These are phyloP conservation scores for Spizellomyces sp. DNA, from an alignment of 192 early-diverging fungal genomes.

Conservation along the genomic window DNA sequence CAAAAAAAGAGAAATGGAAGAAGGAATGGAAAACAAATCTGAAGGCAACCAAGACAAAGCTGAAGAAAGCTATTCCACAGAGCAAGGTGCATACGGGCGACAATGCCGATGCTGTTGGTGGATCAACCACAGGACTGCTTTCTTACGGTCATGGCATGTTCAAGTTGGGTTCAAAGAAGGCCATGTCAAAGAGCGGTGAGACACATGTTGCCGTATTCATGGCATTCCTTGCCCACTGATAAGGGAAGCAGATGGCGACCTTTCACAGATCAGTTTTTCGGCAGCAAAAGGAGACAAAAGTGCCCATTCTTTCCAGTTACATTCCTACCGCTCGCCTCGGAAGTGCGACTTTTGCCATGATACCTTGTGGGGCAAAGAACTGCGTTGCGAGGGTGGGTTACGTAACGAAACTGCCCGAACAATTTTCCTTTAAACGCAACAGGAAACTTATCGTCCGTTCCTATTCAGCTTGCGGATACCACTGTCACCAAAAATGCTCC, in stretches of 20 bases:
- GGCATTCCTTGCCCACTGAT: neutral
- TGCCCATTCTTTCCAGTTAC: slow-evolving; percentile 34
- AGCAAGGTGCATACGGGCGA: neutral
- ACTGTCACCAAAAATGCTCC: slow-evolving; percentile 42
- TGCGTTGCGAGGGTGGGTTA: slow-evolving; percentile 37
- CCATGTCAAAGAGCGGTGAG: slow-evolving; percentile 19
- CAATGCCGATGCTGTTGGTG: neutral
- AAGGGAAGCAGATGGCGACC: neutral
- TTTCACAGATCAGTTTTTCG: neutral
- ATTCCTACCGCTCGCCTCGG: slow-evolving; percentile 38
- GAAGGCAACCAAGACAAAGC: slow-evolving; percentile 16
- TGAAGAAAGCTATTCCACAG: slow-evolving; percentile 24
- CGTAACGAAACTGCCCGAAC: neutral
- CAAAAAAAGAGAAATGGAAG: slow-evolving; percentile 14
- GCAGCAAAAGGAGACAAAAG: slow-evolving; percentile 1
- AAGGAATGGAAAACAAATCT: slow-evolving; percentile 27
- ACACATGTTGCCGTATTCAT: neutral
- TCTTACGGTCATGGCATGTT: slow-evolving; percentile 5
- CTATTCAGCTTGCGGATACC: slow-evolving; percentile 39
- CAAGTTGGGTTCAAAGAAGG: slow-evolving; percentile 22
- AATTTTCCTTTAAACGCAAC: neutral
- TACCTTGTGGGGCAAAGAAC: slow-evolving; percentile 49
- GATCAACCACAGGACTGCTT: neutral
- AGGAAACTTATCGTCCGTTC: neutral
- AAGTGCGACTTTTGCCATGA: slow-evolving; percentile 45